Percentiles rank a stretch among this genome's conserved stretches.
Conservation (phyloP, 148 eudicot species). For the Vaccinium vitisidaea region DNA sequence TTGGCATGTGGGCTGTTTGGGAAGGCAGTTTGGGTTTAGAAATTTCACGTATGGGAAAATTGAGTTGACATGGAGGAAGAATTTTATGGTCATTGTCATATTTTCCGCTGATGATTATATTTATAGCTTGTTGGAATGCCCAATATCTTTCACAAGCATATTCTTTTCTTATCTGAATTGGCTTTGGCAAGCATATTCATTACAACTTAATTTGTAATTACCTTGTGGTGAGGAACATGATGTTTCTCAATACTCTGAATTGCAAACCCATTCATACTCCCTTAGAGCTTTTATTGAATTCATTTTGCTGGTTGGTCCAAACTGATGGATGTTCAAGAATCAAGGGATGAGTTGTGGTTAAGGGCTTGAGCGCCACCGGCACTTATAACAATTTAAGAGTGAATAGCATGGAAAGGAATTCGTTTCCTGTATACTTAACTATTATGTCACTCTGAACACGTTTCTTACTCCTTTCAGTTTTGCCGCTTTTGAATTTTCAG, state of each 20-base stretch:
- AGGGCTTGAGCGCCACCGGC: too few relatives aligned
- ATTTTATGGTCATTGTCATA: background rate
- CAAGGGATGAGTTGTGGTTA: too few relatives aligned
- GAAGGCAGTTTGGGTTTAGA: background rate
- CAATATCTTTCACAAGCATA: background rate
- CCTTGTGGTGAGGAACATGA: too few relatives aligned
- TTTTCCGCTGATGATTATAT: background rate
- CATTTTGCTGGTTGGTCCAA: background rate
- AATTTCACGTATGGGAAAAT: background rate
- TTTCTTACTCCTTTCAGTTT: constrained; percentile 5
- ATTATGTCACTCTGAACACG: background rate
- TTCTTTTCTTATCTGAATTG: background rate
- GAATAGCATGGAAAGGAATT: too few relatives aligned
- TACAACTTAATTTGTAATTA: too few relatives aligned
- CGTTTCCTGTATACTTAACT: too few relatives aligned
- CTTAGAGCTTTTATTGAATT: background rate
- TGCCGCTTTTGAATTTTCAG: constrained; percentile 35
- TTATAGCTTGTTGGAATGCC: too few relatives aligned
- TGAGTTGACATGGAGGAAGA: background rate
- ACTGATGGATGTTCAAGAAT: too few relatives aligned
- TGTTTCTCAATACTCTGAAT: background rate
- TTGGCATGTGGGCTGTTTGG: background rate
- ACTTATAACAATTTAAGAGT: too few relatives aligned
- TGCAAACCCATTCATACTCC: background rate
- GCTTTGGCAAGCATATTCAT: too few relatives aligned